Conservation (phyloP, 495 filamentous ascomycete species). For the Talaromyces wortmannii region DNA sequence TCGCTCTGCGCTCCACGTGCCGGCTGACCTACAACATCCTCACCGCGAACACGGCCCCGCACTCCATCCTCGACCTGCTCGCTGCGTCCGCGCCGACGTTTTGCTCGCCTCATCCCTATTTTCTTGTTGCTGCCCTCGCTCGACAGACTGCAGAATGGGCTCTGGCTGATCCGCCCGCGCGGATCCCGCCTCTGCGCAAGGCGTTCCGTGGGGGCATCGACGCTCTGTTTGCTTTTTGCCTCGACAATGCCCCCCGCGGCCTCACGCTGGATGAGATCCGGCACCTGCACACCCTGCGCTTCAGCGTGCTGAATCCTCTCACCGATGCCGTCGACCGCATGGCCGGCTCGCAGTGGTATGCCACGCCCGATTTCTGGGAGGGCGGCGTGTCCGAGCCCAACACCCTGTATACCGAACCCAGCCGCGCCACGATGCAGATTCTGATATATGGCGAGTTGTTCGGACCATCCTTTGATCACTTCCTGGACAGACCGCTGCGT, state of each 20-base stretch:
- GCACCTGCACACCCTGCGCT: constrained; percentile 19
- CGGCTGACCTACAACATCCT: background rate
- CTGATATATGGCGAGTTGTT: constrained; percentile 33
- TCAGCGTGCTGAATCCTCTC: constrained; percentile 24
- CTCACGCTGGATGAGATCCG: constrained; percentile 28
- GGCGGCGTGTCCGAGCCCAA: constrained; percentile 22
- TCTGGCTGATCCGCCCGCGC: constrained; percentile 3
- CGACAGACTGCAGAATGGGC: constrained; percentile 26
- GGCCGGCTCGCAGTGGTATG: constrained; percentile 23
- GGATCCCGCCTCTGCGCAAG: constrained; percentile 13
- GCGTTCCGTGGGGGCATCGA: constrained; percentile 18
- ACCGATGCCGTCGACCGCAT: constrained; percentile 23
- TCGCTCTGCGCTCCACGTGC: background rate
- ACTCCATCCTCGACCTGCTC: constrained; percentile 22
- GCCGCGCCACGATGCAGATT: constrained; percentile 20
- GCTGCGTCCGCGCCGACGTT: constrained; percentile 18
- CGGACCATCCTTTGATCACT: constrained; percentile 15
- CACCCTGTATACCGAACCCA: constrained; percentile 20
- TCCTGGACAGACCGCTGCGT: constrained; percentile 5
- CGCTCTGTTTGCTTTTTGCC: constrained; percentile 22
- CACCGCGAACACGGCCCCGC: background rate
- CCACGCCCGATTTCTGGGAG: constrained; percentile 22
- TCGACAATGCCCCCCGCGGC: constrained; percentile 12
- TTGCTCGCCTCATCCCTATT: constrained; percentile 29
- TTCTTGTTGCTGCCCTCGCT: constrained; percentile 26